phyloP scores from a whole-genome alignment of 805 yeast species.

The Kurtzmaniella cleridarum region DNA sequence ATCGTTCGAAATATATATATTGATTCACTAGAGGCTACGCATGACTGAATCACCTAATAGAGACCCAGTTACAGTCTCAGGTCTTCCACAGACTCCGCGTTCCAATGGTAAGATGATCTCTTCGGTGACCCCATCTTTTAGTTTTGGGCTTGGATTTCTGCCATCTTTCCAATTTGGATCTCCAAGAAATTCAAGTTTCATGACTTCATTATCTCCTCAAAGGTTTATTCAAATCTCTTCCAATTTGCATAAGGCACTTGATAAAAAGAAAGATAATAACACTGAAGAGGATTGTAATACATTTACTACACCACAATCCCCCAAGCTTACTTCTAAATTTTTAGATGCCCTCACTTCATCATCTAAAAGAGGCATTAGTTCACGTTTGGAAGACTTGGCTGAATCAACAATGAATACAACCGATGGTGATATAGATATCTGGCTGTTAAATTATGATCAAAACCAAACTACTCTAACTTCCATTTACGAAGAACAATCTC shows the following conservation, averaged over 20 bases:
- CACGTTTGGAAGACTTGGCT: background rate
- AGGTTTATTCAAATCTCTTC: slow-evolving; percentile 23
- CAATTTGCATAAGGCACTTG: slow-evolving; percentile 12
- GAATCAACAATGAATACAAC: slow-evolving; percentile 3
- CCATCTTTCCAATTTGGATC: slow-evolving; percentile 38
- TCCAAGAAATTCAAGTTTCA: slow-evolving; percentile 20
- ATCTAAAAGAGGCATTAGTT: slow-evolving; percentile 5
- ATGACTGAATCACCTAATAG: no score
- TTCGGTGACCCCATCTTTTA: slow-evolving; percentile 27
- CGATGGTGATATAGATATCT: slow-evolving; percentile 19
- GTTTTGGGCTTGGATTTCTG: slow-evolving; percentile 37
- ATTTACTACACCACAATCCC: slow-evolving; percentile 13
- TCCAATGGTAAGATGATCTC: background rate
- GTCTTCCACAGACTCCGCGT: no score
- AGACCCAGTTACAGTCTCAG: no score
- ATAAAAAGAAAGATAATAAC: slow-evolving; percentile 1
- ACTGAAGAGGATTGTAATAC: slow-evolving; percentile 10
- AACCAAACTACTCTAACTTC: slow-evolving; percentile 16
- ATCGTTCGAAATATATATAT: no score
- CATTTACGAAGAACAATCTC: slow-evolving; percentile 17
- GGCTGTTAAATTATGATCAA: slow-evolving; percentile 24
- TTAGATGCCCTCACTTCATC: slow-evolving; percentile 12
- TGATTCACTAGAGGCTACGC: no score
- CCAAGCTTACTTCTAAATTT: slow-evolving; percentile 10
- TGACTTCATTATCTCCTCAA: slow-evolving; percentile 30